Conservation (phyloP, 2,329 filamentous ascomycete species). For the Botrytis medusae region DNA sequence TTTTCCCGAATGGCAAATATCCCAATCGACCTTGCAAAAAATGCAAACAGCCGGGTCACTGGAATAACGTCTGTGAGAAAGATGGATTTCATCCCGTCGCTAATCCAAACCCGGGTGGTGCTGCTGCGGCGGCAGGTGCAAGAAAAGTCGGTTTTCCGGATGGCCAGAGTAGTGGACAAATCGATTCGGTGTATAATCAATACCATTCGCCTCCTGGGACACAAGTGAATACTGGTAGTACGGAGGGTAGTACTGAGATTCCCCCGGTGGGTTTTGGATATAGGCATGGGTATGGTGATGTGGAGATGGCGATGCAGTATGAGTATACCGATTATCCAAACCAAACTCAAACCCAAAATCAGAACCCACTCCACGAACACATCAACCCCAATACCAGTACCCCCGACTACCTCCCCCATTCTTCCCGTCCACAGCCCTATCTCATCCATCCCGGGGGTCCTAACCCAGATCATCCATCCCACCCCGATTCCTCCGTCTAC, state of each 20-base stretch:
- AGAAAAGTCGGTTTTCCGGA: background rate
- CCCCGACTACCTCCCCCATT: background rate
- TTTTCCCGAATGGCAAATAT: conserved; percentile 3
- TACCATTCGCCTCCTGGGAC: background rate
- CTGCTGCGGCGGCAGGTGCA: no score
- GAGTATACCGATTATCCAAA: background rate
- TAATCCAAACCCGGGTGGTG: conserved; percentile 13
- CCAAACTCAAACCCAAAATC: background rate
- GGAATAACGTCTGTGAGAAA: conserved; percentile 11
- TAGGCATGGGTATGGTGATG: background rate
- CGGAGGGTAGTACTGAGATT: no score
- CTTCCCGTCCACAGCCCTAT: background rate
- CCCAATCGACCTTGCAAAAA: background rate
- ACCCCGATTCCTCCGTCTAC: conserved; percentile 1
- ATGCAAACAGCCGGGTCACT: background rate
- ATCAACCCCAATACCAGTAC: background rate
- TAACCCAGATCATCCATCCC: background rate
- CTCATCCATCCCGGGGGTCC: background rate
- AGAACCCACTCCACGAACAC: background rate
- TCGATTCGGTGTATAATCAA: background rate
- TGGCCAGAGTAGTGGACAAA: background rate
- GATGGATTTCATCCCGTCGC: background rate
- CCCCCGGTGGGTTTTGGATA: background rate
- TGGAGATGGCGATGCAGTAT: background rate
- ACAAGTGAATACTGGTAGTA: no score